Base-by-base conservation (phyloP, 2,329 filamentous ascomycete genomes). In the Myriosclerotinia duriaeana region DNA sequence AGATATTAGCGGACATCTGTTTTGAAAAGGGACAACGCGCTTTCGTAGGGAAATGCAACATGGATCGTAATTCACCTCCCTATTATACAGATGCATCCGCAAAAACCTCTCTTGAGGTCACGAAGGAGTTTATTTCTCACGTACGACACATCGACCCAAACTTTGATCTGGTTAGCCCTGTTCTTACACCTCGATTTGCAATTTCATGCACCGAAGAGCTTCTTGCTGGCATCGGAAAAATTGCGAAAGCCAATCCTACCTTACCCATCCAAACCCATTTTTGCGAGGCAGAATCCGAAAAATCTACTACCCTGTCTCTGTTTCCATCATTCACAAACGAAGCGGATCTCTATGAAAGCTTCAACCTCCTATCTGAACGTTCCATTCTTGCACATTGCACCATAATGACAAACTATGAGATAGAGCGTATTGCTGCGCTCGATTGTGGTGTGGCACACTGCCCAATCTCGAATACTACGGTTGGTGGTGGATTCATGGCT, bases 1-100 rank as follows among this genome's bases (percentile, higher is more conserved):
- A 96, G 75, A 84, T 96, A 14, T 87, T 98, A 4, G 90, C 93
- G 0, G 86, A 91, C 70, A 85, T 96, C 22, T 97, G 93, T 74
- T 82, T 90, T n/a, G 76, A 79, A 0, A 81, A 86, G 36, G 94
- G 94, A 60, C 94, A 97, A 79, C 84, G 94, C 61, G 94, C 93
- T 14, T 90, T 97, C 69, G 85, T 98, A 54, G 94, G 94, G 46
- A 85, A 94, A 53, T 59, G 76, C 75, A 20, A 97, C 97, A 93
- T 69, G 67, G 91, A 97, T 77, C 83, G 84, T 52, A 77, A 79
- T 0, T 89, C 87, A 56, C 85, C 85, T 0, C 80, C 82, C 20
- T 85, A 80, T 72, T 84, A 84, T 70, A 77, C 79, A 6, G 86
- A 88, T 63, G 72, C 72, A 0, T 64, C 59, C 30, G 66, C 56